Conservation (phyloP, 805 yeast genomes). For the Barnettozyma populi region DNA sequence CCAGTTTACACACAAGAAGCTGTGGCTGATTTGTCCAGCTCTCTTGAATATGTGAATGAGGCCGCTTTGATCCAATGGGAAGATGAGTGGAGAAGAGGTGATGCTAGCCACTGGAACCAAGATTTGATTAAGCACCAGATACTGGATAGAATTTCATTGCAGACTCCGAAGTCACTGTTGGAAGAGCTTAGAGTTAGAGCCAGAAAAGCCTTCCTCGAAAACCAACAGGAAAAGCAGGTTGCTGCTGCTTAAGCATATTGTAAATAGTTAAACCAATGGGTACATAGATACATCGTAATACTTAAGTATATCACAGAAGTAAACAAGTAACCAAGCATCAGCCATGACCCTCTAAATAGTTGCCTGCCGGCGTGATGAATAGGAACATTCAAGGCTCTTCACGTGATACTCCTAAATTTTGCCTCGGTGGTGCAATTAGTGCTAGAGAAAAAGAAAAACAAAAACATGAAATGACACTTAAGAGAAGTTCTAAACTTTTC, state of each 20-base stretch:
- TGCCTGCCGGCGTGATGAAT: no score
- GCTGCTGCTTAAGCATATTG: slow-evolving; percentile 1
- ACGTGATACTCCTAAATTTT: not conserved
- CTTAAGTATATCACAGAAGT: no score
- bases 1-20: slow-evolving; percentile 91
- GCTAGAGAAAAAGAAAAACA: not conserved
- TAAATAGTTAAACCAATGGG: not conserved
- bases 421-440: no score
- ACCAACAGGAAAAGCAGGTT: not conserved
- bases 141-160: slow-evolving; percentile 48
- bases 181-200: slow-evolving; percentile 44
- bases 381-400: not conserved
- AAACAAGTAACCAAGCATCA: no score
- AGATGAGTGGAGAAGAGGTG: slow-evolving; percentile 82
- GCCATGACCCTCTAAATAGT: no score
- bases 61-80: slow-evolving; percentile 67
- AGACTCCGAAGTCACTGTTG: slow-evolving; percentile 62
- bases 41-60: slow-evolving; percentile 54
- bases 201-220: slow-evolving; percentile 18
- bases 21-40: slow-evolving; percentile 72
- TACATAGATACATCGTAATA: not conserved
- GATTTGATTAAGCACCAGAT: slow-evolving; percentile 55
- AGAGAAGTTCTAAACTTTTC: not conserved
- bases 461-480: not conserved
- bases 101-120: slow-evolving; percentile 61